phyloP scores from a whole-genome alignment of 164 flowering plant species.

The Chimonanthus praecox region DNA sequence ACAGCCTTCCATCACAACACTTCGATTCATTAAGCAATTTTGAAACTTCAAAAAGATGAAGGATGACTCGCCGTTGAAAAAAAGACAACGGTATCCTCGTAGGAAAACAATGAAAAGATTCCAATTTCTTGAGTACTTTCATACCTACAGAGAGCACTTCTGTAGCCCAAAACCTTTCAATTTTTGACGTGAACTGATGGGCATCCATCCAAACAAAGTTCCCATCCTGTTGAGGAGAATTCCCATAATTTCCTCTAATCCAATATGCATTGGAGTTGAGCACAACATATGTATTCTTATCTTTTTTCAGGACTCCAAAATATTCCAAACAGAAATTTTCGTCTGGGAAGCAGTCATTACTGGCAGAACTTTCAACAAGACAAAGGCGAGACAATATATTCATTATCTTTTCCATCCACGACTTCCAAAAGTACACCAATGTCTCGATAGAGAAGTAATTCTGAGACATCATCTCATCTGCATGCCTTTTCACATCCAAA shows the following conservation, averaged over 20 bases:
- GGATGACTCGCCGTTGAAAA: constrained; percentile 18
- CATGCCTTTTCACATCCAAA: constrained; percentile 14
- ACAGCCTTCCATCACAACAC: constrained; percentile 14
- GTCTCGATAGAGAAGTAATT: constrained; percentile 33
- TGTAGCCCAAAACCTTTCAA: constrained; percentile 27
- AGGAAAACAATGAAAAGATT: constrained; percentile 19
- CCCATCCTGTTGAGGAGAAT: constrained; percentile 14
- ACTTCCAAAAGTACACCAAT: constrained; percentile 46
- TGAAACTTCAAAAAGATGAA: constrained; percentile 28
- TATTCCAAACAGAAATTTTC: constrained; percentile 46
- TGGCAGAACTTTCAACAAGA: constrained; percentile 12
- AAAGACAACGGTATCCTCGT: constrained; percentile 13
- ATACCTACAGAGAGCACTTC: constrained; percentile 34
- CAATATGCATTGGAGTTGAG: constrained; percentile 40
- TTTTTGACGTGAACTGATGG: constrained; percentile 28
- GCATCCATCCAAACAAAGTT: constrained; percentile 23
- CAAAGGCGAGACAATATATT: constrained; percentile 28
- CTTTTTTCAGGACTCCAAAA: constrained; percentile 42
- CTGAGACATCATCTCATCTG: constrained; percentile 14
- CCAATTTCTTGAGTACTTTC: constrained; percentile 34
- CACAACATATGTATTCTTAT: constrained; percentile 20
- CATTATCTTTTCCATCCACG: constrained; percentile 33
- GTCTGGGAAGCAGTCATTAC: constrained; percentile 8
- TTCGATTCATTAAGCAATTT: constrained; percentile 24
- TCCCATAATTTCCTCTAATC: constrained; percentile 27